Base-by-base conservation (phyloP, 129 eudicot species). In the Gnaphalium uliginosum region DNA sequence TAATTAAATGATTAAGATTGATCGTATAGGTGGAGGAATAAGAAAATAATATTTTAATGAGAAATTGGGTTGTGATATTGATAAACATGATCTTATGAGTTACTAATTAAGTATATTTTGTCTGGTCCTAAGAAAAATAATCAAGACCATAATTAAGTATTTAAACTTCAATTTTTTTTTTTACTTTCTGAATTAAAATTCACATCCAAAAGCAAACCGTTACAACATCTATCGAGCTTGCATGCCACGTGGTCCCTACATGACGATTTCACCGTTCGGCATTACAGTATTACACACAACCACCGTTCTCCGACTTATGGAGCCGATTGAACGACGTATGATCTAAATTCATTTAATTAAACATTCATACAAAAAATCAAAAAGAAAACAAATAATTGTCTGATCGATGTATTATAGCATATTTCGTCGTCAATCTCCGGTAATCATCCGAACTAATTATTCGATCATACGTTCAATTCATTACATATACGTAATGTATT, bases 171-270 rank as follows among this genome's bases (percentile, higher is more conserved):
- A 29, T 29, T 35, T 35, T 35, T 35, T 0, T 2, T 35, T 35
- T 0, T 2, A 35, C 41, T 0, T 35, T 35, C 6, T 2, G 41
- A 2, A 35, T 35, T 35, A 2, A 35, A 35, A 35, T 35, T 35
- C 41, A 35, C 41, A 35, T 35, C 41, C 41, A 35, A 0, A 35
- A 35, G 41, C 41, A 35, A 35, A 35, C 48, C 33, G 76, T 33
- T 35, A 22, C 71, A 71, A 22, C 39, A 71, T 53, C 76, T 64
- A 32, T 41, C 21, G 50, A 25, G 76, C 46, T 8, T 35, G 35
- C 66, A 56, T 59, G 76, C 66, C 76, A 72, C 76, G 65, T 72
- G 64, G 51, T 30, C 24, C 66, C 50, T 23, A 14, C 22, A 35
- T 32, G 76, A 72, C 76, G 76, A 50, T 72, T 72, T 5, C 33